Evolutionary conservation across 2,329 filamentous ascomycete genomes (phyloP), one percentile per base, ranked within the genome.

Genomic region (Chaetomiaceae sp.): DNA sequence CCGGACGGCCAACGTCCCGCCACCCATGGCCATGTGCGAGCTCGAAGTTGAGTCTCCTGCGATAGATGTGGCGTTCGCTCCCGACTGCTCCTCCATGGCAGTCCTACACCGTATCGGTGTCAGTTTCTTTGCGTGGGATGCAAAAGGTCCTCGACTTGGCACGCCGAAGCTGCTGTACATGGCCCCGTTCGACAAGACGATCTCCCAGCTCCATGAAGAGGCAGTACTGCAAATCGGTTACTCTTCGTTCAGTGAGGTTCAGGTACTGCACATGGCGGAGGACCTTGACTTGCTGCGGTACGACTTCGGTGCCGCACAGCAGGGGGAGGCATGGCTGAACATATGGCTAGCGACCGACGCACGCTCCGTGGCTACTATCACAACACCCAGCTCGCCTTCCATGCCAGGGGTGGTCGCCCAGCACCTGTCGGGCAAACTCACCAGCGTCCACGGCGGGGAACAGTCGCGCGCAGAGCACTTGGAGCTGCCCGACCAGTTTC

Each of bases 11-110:
- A 95, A 93, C 58, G 75, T 96, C 3, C 93, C 93, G 19, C 93
- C 93, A 22, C 93, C 93, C 1, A 96, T 97, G 89, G 81, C 88
- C 14, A 74, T 91, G 52, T 85, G 85, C 55, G 86, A 94, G 47
- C 58, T 96, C 15, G 58, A 69, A 11, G 66, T 85, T 22, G 70
- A 77, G 12, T 74, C 74, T 0, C 81, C 83, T 43, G 75, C 81
- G 3, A 68, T 87, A 15, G 89, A 96, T 66, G 79, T 93, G 42
- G 80, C 84, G 0, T 81, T 96, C 55, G 84, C 80, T 40, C 72
- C 71, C 12, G 74, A 75, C 38, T 82, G 84, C 39, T 74, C 73
- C 1, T 71, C 73, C 7, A 74, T 97, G 60, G 88, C 82, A 3
- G 76, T 94, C 8, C 70, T 96, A 17, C 86, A 89, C 56, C 72